phyloP scores from a whole-genome alignment of 2,329 filamentous ascomycete species.

The Colletotrichum sp. region DNA sequence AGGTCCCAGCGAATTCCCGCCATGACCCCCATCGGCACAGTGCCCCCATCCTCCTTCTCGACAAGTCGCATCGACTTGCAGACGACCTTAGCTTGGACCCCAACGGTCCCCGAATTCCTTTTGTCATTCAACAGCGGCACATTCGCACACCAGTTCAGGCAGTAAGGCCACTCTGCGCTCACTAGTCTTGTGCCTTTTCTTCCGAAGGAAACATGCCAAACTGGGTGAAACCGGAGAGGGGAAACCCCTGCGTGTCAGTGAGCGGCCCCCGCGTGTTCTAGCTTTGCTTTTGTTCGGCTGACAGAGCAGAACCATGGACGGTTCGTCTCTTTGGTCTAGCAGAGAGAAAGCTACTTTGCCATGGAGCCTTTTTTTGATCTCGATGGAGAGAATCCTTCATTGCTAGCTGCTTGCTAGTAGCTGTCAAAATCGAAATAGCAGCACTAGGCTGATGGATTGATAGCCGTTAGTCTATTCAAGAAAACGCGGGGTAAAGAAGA shows the following conservation, averaged over 20 bases:
- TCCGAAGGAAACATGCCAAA: neutral
- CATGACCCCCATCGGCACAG: constrained; percentile 6
- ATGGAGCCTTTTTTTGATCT: neutral
- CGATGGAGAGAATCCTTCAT: neutral
- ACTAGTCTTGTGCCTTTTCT: neutral
- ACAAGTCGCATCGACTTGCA: neutral
- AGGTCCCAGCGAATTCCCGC: neutral
- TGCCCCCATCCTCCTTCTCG: neutral
- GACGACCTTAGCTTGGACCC: neutral
- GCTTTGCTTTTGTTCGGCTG: neutral
- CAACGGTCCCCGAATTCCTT: constrained; percentile 1
- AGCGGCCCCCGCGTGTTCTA: neutral
- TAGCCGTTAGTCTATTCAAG: neutral
- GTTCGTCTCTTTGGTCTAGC: neutral
- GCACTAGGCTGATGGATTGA: neutral
- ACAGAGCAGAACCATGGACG: neutral
- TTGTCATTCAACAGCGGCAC: neutral
- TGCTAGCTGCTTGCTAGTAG: neutral
- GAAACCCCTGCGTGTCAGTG: constrained; percentile 7
- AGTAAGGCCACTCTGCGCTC: neutral
- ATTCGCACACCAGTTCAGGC: neutral
- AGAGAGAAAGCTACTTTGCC: neutral
- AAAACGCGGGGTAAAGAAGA: neutral
- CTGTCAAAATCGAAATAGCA: neutral
- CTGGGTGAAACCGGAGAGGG: constrained; percentile 10